phyloP scores from a whole-genome alignment of 108 stramenopile genomes.

The Cyclostephanos tholiformis region DNA sequence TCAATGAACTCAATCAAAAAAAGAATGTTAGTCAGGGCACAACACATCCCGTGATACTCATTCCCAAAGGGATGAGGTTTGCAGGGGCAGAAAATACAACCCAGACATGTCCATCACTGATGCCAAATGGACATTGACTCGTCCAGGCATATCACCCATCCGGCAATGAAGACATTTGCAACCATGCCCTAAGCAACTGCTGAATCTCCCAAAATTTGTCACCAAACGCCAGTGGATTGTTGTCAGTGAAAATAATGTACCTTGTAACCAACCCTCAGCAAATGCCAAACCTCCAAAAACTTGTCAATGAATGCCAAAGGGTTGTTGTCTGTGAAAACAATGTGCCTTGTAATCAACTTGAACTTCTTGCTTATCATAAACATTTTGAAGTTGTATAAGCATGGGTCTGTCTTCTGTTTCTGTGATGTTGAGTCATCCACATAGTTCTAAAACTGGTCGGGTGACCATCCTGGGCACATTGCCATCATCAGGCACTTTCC shows the following conservation, averaged over 20 bases:
- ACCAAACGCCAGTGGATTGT: neutral
- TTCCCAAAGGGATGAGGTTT: slow-evolving; percentile 2
- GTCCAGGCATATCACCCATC: slow-evolving; percentile 35
- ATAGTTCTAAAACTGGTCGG: too few relatives aligned
- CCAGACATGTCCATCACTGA: slow-evolving; percentile 24
- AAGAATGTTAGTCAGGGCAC: slow-evolving; percentile 20
- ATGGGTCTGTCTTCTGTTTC: neutral
- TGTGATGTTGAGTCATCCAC: too few relatives aligned
- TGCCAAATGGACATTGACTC: slow-evolving; percentile 40
- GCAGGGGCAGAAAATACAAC: neutral
- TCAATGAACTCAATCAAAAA: slow-evolving; percentile 21
- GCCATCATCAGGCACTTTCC: too few relatives aligned
- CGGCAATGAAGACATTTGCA: slow-evolving; percentile 12
- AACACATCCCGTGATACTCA: neutral
- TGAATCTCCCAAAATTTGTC: too few relatives aligned
- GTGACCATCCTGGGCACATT: too few relatives aligned
- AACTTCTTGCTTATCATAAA: slow-evolving; percentile 26
- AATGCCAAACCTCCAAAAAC: too few relatives aligned
- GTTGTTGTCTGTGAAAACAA: too few relatives aligned
- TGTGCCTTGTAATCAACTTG: slow-evolving; percentile 13
- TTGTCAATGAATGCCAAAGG: too few relatives aligned
- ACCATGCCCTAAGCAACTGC: slow-evolving; percentile 38
- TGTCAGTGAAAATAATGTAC: slow-evolving; percentile 13
- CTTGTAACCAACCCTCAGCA: too few relatives aligned
- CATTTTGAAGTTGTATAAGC: slow-evolving; percentile 7